Evolutionary conservation across 1,139 yeast species (phyloP), one percentile per base, ranked within the genome.

Genomic region (Schizosaccharomyces versatilis): DNA sequence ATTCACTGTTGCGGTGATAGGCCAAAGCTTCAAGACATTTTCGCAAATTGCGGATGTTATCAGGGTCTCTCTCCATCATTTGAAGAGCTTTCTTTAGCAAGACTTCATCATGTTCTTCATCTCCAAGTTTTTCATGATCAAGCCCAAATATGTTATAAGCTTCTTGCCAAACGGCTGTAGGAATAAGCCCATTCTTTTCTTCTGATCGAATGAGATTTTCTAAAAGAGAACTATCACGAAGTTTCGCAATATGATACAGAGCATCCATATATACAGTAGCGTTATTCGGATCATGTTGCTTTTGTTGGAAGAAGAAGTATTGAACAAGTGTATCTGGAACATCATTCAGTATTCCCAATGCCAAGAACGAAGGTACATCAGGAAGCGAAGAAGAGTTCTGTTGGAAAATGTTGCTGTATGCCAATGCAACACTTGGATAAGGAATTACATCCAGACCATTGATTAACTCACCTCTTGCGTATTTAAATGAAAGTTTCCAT

Each of bases 351-450:
- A 49, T 75, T 1, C 98, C 98, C 84, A 90, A 77, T 64, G 84
- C 84, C 61, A 78, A 70, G 55, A 90, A 75, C 0, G 95, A 96
- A 1, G 96, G 96, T 64, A 88, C 42, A 49, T 49, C 52, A 38
- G 42, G 42, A 14, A 49, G 36, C 7, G 42, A 39, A 17, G 52
- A 36, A 14, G 12, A 14, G 41, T 49, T 39, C 7, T 49, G 36
- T 12, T 24, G 52, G 9, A 49, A 49, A 9, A 49, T 38, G 7
- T 36, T 24, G 15, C 40, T 38, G 24, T 49, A 38, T 38, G 19
- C 38, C 15, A 24, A 24, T 9, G 41, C 52, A 8, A 44, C 49
- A 7, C 49, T 44, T 2, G 19, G 14, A 44, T 44, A 44, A 10
- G 36, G 9, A 24, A 36, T 32, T 10, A 44, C 49, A 32, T 32